Evolutionary conservation across 139 green algal species (phyloP).

Genomic region (Tetradesmus obliquus): DNA sequence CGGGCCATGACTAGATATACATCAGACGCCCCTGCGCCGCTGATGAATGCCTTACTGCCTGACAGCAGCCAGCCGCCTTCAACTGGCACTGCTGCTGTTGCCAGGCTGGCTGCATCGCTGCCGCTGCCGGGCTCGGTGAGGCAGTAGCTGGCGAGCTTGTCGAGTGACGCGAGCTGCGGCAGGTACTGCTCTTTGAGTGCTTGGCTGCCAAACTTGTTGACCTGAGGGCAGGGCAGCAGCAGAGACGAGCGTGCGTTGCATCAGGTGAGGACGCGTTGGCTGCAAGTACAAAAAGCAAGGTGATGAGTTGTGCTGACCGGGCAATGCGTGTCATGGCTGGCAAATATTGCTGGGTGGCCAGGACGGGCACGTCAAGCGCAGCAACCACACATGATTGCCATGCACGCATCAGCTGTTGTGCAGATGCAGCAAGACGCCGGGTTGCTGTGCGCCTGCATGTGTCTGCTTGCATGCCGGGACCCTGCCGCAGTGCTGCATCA

Average conservation of each 20-base stretch:
- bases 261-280: neutral
- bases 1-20: conserved; percentile 41
- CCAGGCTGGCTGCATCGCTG: conserved; percentile 77
- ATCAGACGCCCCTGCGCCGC: conserved; percentile 24
- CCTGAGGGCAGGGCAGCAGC: neutral
- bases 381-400: no score
- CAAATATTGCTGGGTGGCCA: no score
- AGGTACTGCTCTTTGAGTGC: conserved; percentile 59
- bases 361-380: no score
- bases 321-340: neutral
- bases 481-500: no score
- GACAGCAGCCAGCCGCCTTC: conserved; percentile 49
- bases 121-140: conserved; percentile 84
- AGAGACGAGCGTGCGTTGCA: neutral
- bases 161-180: conserved; percentile 67
- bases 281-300: neutral
- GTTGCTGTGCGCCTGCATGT: no score
- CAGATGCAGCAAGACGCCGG: no score
- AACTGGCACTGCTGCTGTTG: conserved; percentile 61
- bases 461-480: no score
- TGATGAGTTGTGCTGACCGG: neutral
- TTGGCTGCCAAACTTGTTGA: conserved; percentile 65
- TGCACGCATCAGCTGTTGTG: no score
- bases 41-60: conserved; percentile 53
- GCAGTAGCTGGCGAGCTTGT: conserved; percentile 86